phyloP scores from a whole-genome alignment of 2,329 filamentous ascomycete genomes.

The Colletotrichum chrysophilum region DNA sequence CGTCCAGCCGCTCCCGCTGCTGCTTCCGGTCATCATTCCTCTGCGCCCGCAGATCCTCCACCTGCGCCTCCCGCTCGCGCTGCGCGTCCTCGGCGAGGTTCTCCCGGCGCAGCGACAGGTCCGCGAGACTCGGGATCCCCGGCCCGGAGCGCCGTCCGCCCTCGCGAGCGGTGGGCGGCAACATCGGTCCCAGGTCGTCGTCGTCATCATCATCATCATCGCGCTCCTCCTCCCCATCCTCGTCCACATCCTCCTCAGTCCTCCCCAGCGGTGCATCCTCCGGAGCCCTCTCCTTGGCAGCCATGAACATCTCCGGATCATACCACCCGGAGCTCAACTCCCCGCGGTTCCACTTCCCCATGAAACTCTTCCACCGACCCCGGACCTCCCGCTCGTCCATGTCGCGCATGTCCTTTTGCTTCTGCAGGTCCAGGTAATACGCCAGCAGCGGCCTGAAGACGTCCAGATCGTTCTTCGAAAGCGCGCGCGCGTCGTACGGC shows the following conservation, averaged over 20 bases:
- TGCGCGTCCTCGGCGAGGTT: slow-evolving; percentile 53
- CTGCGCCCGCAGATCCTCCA: slow-evolving; percentile 61
- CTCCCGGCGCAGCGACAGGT: slow-evolving; percentile 69
- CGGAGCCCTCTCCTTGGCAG: slow-evolving; percentile 34
- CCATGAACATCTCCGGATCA: slow-evolving; percentile 72
- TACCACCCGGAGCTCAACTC: slow-evolving; percentile 94
- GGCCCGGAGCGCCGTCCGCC: slow-evolving; percentile 48
- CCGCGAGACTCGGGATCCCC: slow-evolving; percentile 73
- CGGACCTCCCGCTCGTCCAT: slow-evolving; percentile 77
- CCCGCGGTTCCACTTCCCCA: slow-evolving; percentile 88
- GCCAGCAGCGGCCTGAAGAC: slow-evolving; percentile 76
- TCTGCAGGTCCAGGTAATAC: slow-evolving; percentile 88
- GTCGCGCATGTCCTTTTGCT: slow-evolving; percentile 70
- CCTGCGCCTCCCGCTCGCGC: slow-evolving; percentile 47
- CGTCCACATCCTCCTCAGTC: not conserved
- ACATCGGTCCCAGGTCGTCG: slow-evolving; percentile 63
- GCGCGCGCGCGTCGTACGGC: slow-evolving; percentile 68
- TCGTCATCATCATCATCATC: slow-evolving; percentile 56
- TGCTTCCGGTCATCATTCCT: slow-evolving; percentile 68
- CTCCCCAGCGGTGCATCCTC: not conserved
- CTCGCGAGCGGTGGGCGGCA: slow-evolving; percentile 28
- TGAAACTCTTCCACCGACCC: slow-evolving; percentile 93
- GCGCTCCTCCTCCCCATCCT: slow-evolving; percentile 25
- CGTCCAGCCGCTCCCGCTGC: slow-evolving; percentile 78
- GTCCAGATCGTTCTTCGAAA: slow-evolving; percentile 73